Base-by-base conservation (phyloP, 73 alveolate genomes). In the Uronychia setigera region DNA sequence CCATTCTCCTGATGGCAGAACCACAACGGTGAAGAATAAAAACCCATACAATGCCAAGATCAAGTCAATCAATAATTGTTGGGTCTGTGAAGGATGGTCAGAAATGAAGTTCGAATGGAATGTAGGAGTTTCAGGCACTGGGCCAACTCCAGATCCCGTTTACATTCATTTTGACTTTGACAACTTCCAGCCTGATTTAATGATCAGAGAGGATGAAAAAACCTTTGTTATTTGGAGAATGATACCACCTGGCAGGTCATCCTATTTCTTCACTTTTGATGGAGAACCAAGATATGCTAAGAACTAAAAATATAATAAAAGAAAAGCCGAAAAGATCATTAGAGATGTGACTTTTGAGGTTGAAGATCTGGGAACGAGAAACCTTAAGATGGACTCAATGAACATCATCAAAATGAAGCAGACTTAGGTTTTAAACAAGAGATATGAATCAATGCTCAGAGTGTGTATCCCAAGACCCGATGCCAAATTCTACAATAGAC, bases 31-130 rank as follows among this genome's bases (percentile, higher is more conserved):
- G 28, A 77, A 26, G 30, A 77, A 78, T 25, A 35, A 27, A 13
- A 77, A 77, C 34, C 35, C 77, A 29, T 28, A 27, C 33, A 83
- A 78, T 60, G 33, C 31, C 1, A 84, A 60, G 1, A 80, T 78
- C 83, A 84, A 77, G 5, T 67, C 81, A 26, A 85, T 58, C 33
- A 80, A 60, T 33, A 75, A 88, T 59, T 89, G 95, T 29, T 89
- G 95, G 95, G 83, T 89, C 28, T 89, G 95, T 35, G 95, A 89
- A 74, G 92, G 92, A 9, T 89, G 95, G 95, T 25, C 84, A 0
- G 95, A 89, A 60, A 33, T 30, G 11, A 34, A 76, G 25, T 79
- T 89, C 57, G 77, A 59, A 31, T 13, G 83, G 26, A 80, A 79
- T 14, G 67, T 89, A 0, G 84, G 86, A 35, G 34, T 31, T 34